Conservation (phyloP, 1,139 yeast species). For the Hyphopichia wangnamkhiaoensis region DNA sequence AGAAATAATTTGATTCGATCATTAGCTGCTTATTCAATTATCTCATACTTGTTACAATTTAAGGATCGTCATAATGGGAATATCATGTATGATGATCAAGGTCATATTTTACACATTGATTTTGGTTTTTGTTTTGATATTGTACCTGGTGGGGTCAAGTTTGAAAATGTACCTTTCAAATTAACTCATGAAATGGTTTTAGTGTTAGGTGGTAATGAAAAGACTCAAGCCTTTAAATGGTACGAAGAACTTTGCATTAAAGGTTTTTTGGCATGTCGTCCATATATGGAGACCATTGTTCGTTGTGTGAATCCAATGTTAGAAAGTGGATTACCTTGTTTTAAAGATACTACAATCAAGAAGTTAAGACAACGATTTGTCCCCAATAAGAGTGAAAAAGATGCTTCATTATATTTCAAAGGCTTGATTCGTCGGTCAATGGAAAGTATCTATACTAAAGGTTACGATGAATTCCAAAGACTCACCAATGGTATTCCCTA, state of each 20-base stretch:
- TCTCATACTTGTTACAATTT: slow-evolving; percentile 88
- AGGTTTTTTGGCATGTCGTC: slow-evolving; percentile 87
- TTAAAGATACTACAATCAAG: slow-evolving; percentile 81
- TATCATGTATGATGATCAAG: slow-evolving; percentile 95
- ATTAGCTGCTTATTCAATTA: slow-evolving; percentile 92
- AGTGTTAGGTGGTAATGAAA: slow-evolving; percentile 86
- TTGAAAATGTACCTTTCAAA: slow-evolving; percentile 97
- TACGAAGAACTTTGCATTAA: slow-evolving; percentile 94
- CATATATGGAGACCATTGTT: slow-evolving; percentile 83
- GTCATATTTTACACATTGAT: slow-evolving; percentile 93
- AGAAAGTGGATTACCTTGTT: slow-evolving; percentile 94
- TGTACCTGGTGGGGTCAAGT: slow-evolving; percentile 98
- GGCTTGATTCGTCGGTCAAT: slow-evolving; percentile 76
- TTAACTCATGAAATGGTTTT: slow-evolving; percentile 94
- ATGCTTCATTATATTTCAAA: slow-evolving; percentile 79
- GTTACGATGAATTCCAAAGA: slow-evolving; percentile 97
- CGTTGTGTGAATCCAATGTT: slow-evolving; percentile 91
- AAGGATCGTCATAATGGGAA: slow-evolving; percentile 99
- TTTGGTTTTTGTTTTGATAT: slow-evolving; percentile 98
- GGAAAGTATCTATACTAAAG: slow-evolving; percentile 88
- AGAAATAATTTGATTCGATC: slow-evolving; percentile 91
- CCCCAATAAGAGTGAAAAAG: slow-evolving; percentile 76
- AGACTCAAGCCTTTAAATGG: slow-evolving; percentile 89
- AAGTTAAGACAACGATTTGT: slow-evolving; percentile 79
- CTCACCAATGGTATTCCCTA: slow-evolving; percentile 96